A percentile compares a stretch with the other conserved stretches of the same genome.
Conservation (phyloP, 2,329 filamentous ascomycete species). For the Microdochium paspali region DNA sequence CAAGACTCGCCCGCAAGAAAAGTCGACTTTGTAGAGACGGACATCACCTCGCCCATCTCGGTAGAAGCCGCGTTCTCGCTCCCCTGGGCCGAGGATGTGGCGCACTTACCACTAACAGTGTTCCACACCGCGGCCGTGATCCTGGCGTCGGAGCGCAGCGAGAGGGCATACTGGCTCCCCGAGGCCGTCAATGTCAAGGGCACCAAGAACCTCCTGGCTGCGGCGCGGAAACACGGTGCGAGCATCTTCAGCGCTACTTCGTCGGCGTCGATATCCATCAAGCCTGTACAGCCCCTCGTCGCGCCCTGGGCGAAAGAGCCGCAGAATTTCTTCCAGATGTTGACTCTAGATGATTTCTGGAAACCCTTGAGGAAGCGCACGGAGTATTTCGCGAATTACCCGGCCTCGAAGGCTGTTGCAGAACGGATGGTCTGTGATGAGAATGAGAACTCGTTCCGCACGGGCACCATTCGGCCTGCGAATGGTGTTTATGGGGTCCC, state of each 20-base stretch:
- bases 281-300: conserved; percentile 30
- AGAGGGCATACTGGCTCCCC: conserved; percentile 31
- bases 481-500: conserved; percentile 44
- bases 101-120: conserved; percentile 39
- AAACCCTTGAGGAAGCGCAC: conserved; percentile 26
- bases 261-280: conserved; percentile 35
- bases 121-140: conserved; percentile 49
- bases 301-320: conserved; percentile 31
- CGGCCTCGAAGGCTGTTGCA: conserved; percentile 38
- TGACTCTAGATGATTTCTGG: conserved; percentile 34
- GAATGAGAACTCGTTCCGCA: conserved; percentile 29
- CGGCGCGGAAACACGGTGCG: conserved; percentile 34
- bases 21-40: conserved; percentile 34
- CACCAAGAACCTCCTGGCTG: conserved; percentile 36
- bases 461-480: conserved; percentile 40
- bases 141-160: conserved; percentile 36
- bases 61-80: conserved; percentile 34
- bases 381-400: conserved; percentile 40
- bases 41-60: conserved; percentile 36
- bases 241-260: conserved; percentile 43
- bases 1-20: conserved; percentile 14
- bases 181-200: conserved; percentile 40
- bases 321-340: conserved; percentile 29
- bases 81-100: conserved; percentile 31
- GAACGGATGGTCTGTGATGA: conserved; percentile 37